These are phyloP conservation scores for Lactarius indigo DNA, from an alignment of 768 basidiomycete species.

Conservation along the genomic window DNA sequence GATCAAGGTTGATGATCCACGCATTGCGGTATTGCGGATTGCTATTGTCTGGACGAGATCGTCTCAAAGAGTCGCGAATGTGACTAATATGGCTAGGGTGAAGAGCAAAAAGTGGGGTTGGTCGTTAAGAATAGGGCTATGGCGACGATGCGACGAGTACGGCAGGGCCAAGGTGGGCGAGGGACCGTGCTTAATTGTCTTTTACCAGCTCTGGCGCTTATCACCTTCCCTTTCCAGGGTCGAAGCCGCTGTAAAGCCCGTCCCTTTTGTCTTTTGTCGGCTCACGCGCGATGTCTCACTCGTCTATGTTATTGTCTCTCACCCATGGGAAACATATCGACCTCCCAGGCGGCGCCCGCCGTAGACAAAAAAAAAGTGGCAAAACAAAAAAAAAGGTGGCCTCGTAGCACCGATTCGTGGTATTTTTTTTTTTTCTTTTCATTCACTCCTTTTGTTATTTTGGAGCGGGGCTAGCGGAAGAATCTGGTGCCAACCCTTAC, in stretches of 20 bases:
- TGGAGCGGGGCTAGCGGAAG: constrained; percentile 3
- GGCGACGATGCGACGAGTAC: background rate
- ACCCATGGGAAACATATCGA: constrained; percentile 1
- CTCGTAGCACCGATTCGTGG: background rate
- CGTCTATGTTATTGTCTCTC: constrained; percentile 20
- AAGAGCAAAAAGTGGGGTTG: background rate
- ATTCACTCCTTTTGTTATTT: constrained; percentile 16
- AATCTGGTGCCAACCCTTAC: constrained; percentile 11
- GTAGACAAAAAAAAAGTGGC: constrained; percentile 15
- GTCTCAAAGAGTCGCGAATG: background rate
- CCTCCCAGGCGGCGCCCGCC: constrained; percentile 4
- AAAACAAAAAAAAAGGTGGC: constrained; percentile 6
- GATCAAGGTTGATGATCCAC: background rate
- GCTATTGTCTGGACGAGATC: background rate
- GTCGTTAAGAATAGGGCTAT: background rate
- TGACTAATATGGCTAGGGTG: background rate
- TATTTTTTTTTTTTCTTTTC: background rate
- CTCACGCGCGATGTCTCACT: constrained; percentile 18
- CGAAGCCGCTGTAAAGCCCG: constrained; percentile 12
- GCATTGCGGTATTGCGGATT: background rate
- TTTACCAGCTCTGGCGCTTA: constrained; percentile 1
- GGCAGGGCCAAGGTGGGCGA: background rate
- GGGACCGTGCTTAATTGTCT: constrained; percentile 21
- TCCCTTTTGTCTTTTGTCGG: constrained; percentile 26
- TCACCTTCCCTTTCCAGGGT: constrained; percentile 6